Conservation (phyloP, 768 basidiomycete genomes). For the Lactarius sanguifluus region DNA sequence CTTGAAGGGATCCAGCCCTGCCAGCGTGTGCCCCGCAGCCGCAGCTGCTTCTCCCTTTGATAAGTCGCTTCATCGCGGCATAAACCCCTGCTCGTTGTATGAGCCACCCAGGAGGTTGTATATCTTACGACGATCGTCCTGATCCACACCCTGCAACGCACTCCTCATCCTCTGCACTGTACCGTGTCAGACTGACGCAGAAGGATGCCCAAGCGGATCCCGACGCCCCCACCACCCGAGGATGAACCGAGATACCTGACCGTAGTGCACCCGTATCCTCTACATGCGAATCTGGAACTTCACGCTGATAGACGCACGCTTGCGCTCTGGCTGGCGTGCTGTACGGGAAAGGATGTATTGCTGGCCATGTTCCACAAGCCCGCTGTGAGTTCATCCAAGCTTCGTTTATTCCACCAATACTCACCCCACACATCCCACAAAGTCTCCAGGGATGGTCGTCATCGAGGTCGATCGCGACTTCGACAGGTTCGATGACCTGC, state of each 20-base stretch:
- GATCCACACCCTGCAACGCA: too few relatives aligned
- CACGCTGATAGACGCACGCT: slow-evolving; percentile 40
- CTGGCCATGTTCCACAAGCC: slow-evolving; percentile 48
- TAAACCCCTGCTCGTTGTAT: background rate
- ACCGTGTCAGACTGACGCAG: background rate
- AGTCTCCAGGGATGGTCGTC: slow-evolving; percentile 49
- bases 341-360: slow-evolving; percentile 38
- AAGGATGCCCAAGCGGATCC: slow-evolving; percentile 44
- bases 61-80: background rate
- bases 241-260: slow-evolving; percentile 48
- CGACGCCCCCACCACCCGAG: slow-evolving; percentile 44
- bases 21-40: background rate
- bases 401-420: background rate
- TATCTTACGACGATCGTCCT: too few relatives aligned
- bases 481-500: slow-evolving; percentile 37
- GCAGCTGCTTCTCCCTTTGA: background rate
- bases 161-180: background rate
- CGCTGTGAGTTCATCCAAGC: slow-evolving; percentile 37
- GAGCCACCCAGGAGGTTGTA: too few relatives aligned
- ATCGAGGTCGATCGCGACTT: slow-evolving; percentile 42
- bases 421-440: background rate
- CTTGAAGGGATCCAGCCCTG: background rate
- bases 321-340: slow-evolving; percentile 46
- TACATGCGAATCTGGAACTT: slow-evolving; percentile 43
- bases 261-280: slow-evolving; percentile 47